These are phyloP conservation scores for Hippophae gyantsensis DNA, from an alignment of 306 rosid species.

Conservation along the genomic window DNA sequence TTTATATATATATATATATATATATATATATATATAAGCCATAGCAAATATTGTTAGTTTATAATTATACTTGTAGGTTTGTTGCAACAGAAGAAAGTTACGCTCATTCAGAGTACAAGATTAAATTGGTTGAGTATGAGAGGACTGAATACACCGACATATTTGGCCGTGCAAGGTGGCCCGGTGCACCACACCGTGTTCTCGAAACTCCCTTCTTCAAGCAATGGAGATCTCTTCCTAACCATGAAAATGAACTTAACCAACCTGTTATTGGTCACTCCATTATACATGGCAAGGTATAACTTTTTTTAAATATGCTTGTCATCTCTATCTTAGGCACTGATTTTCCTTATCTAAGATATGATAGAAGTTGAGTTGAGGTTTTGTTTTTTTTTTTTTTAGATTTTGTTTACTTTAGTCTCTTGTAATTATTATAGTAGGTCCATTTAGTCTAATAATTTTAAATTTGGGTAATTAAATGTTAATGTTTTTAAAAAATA, in stretches of 20 bases:
- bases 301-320: not conserved
- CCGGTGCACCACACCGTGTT: slow-evolving; percentile 65
- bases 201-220: slow-evolving; percentile 59
- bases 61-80: slow-evolving; percentile 39
- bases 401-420: too few relatives aligned
- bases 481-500: too few relatives aligned
- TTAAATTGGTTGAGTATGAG: slow-evolving; percentile 50
- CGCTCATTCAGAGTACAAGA: slow-evolving; percentile 77
- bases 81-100: slow-evolving; percentile 75
- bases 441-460: not conserved
- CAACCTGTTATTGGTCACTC: slow-evolving; percentile 64
- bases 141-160: slow-evolving; percentile 59
- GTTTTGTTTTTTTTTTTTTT: too few relatives aligned
- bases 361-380: too few relatives aligned
- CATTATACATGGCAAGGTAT: slow-evolving; percentile 61
- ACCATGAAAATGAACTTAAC: slow-evolving; percentile 45
- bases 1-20: too few relatives aligned
- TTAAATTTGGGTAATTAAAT: not conserved
- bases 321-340: not conserved
- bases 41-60: not conserved
- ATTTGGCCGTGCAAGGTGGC: slow-evolving; percentile 87
- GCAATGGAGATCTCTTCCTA: slow-evolving; percentile 59
- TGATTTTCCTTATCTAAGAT: not conserved
- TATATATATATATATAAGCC: too few relatives aligned
- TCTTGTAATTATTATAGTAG: too few relatives aligned